These are phyloP conservation scores for Raphanus hybrid DNA, from an alignment of 441 rosid species.

Conservation along the genomic window DNA sequence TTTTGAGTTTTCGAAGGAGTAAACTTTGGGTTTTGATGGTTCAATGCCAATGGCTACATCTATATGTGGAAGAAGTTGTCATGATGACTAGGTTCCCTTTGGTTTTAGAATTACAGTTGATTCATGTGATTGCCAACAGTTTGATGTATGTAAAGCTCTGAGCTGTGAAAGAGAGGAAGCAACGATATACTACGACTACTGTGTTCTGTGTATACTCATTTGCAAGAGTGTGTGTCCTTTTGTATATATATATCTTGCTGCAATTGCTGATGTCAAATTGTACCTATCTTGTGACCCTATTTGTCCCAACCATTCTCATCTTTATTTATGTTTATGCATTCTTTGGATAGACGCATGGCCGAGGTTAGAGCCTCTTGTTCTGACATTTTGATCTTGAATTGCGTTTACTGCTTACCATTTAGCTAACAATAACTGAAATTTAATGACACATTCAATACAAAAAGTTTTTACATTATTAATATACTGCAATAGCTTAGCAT, in stretches of 20 bases:
- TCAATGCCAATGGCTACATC: conserved; percentile 39
- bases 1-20: conserved; percentile 34
- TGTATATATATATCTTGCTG: conserved; percentile 55
- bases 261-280: conserved; percentile 45
- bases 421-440: conserved; percentile 29
- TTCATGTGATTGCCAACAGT: conserved; percentile 34
- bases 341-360: background rate
- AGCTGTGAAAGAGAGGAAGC: conserved; percentile 37
- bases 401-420: background rate
- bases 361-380: too few relatives aligned
- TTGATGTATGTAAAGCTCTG: conserved; percentile 42
- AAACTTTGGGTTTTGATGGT: background rate
- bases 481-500: conserved; percentile 39
- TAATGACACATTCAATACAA: conserved; percentile 43
- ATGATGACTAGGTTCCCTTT: background rate
- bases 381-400: background rate
- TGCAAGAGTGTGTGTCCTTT: conserved; percentile 47
- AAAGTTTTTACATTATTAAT: conserved; percentile 35
- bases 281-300: conserved; percentile 21
- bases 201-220: conserved; percentile 49
- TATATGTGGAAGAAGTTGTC: conserved; percentile 26
- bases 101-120: conserved; percentile 29
- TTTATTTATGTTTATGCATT: conserved; percentile 3
- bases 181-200: conserved; percentile 15
- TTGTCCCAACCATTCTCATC: conserved; percentile 23